Evolutionary conservation across 2,329 filamentous ascomycete genomes (phyloP), one percentile per base, ranked within the genome.

Genomic region (Ceratocystis smalleyi): DNA sequence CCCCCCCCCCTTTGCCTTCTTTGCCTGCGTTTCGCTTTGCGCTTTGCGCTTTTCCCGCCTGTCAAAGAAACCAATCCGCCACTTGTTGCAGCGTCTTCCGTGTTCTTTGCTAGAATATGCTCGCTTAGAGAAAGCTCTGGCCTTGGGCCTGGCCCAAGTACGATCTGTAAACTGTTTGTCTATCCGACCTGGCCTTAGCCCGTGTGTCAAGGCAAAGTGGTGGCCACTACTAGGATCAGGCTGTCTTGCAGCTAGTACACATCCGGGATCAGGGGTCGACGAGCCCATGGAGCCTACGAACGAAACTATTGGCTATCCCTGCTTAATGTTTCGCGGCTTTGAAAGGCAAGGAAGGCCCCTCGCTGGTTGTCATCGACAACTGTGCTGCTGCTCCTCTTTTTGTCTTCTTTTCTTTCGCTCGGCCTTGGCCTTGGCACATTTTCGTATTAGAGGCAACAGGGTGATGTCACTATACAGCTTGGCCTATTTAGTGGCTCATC

Each of bases 1-100:
- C n/a, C n/a, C n/a, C n/a, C n/a, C n/a, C 49, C 51, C 17, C 45
- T 6, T 15, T 30, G 27, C 63, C 57, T n/a, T 43, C 15, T 61
- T 61, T 10, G 61, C 62, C 61, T 51, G 66, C 67, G 47, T 47
- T 35, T 60, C 7, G n/a, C n/a, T n/a, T n/a, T n/a, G n/a, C n/a
- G n/a, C n/a, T n/a, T n/a, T n/a, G n/a, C 24, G 19, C 12, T 22
- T 51, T 61, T 61, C 10, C 2, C 35, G 12, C 35, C 12, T 4
- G 7, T 40, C 35, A 40, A 40, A 40, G 35, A 40, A 40, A 12
- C 1, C 35, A 40, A 12, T 40, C 35, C 35, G 35, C 35, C 35
- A 40, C 10, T 12, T 40, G 10, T 12, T 40, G 35, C 35, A 40
- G 8, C 35, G 35, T 12, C 35, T 40, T 10, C 10, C 3, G 35